These are phyloP conservation scores for Cryphonectria carpinicola DNA, from an alignment of 2,329 filamentous ascomycete genomes.

Conservation along the genomic window DNA sequence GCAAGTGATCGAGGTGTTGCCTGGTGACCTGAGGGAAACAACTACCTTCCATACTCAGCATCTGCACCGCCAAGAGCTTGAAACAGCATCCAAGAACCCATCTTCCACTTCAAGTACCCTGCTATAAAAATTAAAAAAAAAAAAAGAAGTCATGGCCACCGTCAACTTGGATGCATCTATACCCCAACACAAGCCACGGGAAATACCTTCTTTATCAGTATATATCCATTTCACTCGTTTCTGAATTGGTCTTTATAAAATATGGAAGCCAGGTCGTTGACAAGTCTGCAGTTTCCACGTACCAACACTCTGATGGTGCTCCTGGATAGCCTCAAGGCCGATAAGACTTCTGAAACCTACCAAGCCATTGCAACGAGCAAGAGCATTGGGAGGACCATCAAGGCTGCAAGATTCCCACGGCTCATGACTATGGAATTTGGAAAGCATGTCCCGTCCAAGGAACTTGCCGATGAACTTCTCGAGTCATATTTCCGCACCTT, in stretches of 20 bases:
- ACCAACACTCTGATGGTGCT: slow-evolving; percentile 42
- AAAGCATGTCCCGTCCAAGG: slow-evolving; percentile 49
- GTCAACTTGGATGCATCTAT: neutral
- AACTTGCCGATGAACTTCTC: slow-evolving; percentile 51
- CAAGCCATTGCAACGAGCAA: slow-evolving; percentile 55
- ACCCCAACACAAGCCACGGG: neutral
- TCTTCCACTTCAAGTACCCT: neutral
- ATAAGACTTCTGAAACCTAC: slow-evolving; percentile 42
- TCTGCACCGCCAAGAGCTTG: neutral
- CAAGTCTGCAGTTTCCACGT: slow-evolving; percentile 43
- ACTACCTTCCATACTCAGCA: neutral
- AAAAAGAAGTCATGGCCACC: neutral
- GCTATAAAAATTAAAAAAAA: too few species aligned
- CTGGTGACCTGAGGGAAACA: neutral
- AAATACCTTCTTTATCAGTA: neutral
- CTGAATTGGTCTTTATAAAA: neutral
- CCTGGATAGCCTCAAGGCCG: slow-evolving; percentile 46
- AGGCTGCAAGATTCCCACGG: slow-evolving; percentile 48
- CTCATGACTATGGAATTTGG: slow-evolving; percentile 49
- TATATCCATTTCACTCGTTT: neutral
- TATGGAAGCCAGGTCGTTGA: slow-evolving; percentile 17
- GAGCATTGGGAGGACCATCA: slow-evolving; percentile 54
- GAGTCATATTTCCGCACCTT: slow-evolving; percentile 52
- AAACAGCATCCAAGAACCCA: neutral
- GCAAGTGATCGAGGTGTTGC: neutral